Percentiles rank a stretch among this genome's conserved stretches.
These are phyloP conservation scores for Talaromyces sp. DNA, from an alignment of 2,329 filamentous ascomycete genomes.

Conservation along the genomic window DNA sequence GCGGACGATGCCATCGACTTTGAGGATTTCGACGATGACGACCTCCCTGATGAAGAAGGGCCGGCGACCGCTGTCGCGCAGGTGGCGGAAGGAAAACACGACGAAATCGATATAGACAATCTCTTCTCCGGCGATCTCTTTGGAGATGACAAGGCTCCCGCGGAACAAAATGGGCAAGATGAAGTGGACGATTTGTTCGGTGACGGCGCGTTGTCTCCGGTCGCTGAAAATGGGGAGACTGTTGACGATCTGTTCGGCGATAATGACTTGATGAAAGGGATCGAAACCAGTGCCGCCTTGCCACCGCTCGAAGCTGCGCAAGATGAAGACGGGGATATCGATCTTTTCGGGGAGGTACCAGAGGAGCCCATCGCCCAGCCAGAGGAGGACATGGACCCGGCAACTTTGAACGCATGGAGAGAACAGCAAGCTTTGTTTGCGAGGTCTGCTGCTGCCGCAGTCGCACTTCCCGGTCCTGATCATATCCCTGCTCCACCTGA, in stretches of 20 bases:
- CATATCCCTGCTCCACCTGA: slow-evolving; percentile 64
- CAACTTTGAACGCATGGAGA: slow-evolving; percentile 44
- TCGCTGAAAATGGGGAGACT: slow-evolving; percentile 31
- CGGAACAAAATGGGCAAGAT: slow-evolving; percentile 33
- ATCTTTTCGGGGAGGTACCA: slow-evolving; percentile 25
- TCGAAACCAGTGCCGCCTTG: neutral
- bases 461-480: slow-evolving; percentile 43
- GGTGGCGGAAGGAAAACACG: slow-evolving; percentile 40
- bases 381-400: slow-evolving; percentile 44
- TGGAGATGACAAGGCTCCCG: slow-evolving; percentile 25
- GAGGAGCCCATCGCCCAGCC: slow-evolving; percentile 30
- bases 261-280: slow-evolving; percentile 24
- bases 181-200: slow-evolving; percentile 52
- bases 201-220: slow-evolving; percentile 41
- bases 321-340: slow-evolving; percentile 28
- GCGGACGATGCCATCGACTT: slow-evolving; percentile 90
- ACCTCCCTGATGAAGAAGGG: slow-evolving; percentile 71
- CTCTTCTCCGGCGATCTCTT: slow-evolving; percentile 26
- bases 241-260: slow-evolving; percentile 34
- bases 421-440: slow-evolving; percentile 49
- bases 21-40: slow-evolving; percentile 88
- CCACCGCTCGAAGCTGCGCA: slow-evolving; percentile 4
- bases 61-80: neutral
- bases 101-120: slow-evolving; percentile 39
- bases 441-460: slow-evolving; percentile 51